These are phyloP conservation scores for Puccinia hordei DNA, from an alignment of 1,284 basidiomycete species.

Conservation along the genomic window DNA sequence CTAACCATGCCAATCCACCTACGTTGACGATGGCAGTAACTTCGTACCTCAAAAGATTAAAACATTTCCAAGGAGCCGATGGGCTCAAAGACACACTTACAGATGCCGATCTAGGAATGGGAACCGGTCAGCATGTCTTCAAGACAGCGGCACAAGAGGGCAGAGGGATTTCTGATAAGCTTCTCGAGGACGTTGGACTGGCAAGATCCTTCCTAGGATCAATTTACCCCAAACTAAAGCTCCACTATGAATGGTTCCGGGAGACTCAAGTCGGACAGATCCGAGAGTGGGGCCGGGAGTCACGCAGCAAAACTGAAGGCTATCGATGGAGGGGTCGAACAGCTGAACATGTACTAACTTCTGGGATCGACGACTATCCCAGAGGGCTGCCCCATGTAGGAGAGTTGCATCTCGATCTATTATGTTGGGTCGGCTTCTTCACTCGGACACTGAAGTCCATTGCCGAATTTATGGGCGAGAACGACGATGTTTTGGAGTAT, in stretches of 20 bases:
- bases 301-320: constrained; percentile 79
- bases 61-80: constrained; percentile 57
- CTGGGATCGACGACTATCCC: constrained; percentile 93
- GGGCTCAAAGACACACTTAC: constrained; percentile 50
- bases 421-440: constrained; percentile 94
- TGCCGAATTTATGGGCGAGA: constrained; percentile 76
- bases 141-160: constrained; percentile 58
- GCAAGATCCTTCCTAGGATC: constrained; percentile 72
- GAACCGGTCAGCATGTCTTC: constrained; percentile 52
- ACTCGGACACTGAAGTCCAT: constrained; percentile 83
- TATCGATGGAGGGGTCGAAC: constrained; percentile 94
- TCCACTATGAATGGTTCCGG: constrained; percentile 94
- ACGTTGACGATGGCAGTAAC: constrained; percentile 87
- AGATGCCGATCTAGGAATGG: constrained; percentile 50
- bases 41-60: constrained; percentile 76
- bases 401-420: constrained; percentile 86
- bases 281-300: constrained; percentile 78
- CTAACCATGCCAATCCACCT: constrained; percentile 88
- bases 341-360: constrained; percentile 81
- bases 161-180: constrained; percentile 59
- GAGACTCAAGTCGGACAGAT: constrained; percentile 89
- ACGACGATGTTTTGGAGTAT: constrained; percentile 76
- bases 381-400: constrained; percentile 81
- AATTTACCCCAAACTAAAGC: constrained; percentile 78
- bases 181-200: constrained; percentile 67